Conservation (phyloP, 352 stramenopile species). For the Phytophthora quininea region DNA sequence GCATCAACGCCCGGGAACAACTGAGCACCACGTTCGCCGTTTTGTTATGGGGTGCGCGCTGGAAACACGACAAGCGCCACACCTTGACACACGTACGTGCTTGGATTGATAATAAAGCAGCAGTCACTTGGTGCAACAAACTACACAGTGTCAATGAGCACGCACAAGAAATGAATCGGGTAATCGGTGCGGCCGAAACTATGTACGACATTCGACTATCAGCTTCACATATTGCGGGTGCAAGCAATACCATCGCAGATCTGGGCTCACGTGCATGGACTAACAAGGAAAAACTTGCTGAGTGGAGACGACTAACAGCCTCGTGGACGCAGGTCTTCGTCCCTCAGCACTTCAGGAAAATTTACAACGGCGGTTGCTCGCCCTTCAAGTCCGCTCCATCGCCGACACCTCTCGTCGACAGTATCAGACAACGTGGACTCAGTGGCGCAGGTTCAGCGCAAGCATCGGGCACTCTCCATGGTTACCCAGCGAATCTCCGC, state of each 20-base stretch:
- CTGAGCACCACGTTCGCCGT: neutral
- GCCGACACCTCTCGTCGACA: neutral
- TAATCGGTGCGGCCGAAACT: neutral
- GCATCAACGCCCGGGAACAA: slow-evolving; percentile 20
- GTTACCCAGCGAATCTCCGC: neutral
- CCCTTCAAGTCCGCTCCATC: slow-evolving; percentile 9
- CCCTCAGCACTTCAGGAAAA: neutral
- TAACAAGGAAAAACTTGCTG: neutral
- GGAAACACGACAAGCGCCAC: neutral
- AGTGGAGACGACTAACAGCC: neutral
- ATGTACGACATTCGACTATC: neutral
- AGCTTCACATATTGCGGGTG: neutral
- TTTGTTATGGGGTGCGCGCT: neutral
- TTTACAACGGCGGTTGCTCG: neutral
- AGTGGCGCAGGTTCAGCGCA: neutral
- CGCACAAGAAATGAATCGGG: neutral
- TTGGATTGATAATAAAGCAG: neutral
- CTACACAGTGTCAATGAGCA: neutral
- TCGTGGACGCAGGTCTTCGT: neutral
- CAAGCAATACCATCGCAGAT: neutral
- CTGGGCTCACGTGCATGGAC: neutral
- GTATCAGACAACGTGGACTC: neutral
- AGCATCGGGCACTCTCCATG: slow-evolving; percentile 3
- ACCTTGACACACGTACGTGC: neutral
- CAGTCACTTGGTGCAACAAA: neutral